Evolutionary conservation across 768 basidiomycete species (phyloP).

Genomic region (Boletus vermiculosoides): DNA sequence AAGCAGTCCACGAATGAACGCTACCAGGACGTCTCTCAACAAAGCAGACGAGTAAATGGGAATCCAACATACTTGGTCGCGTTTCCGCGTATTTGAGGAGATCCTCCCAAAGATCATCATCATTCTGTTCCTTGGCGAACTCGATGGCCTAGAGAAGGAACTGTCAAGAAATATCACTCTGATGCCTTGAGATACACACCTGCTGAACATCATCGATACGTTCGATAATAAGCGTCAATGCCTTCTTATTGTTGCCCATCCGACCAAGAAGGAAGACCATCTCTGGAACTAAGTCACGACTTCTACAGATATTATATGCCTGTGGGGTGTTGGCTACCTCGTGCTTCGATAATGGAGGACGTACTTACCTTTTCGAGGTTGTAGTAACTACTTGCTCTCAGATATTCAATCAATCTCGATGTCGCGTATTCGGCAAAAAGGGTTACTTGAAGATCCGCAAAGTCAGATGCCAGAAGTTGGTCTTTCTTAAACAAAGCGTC

Average conservation of each 20-base stretch:
- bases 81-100: constrained; percentile 92
- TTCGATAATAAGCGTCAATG: constrained; percentile 92
- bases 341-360: not conserved
- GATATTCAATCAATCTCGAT: constrained; percentile 79
- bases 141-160: constrained; percentile 74
- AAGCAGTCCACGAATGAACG: constrained; percentile 90
- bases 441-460: constrained; percentile 86
- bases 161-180: not conserved
- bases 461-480: constrained; percentile 71
- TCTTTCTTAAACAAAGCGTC: constrained; percentile 89
- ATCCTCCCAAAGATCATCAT: constrained; percentile 98
- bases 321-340: constrained; percentile 28
- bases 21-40: constrained; percentile 36
- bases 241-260: constrained; percentile 98
- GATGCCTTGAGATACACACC: constrained; percentile 40
- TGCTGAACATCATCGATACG: constrained; percentile 88
- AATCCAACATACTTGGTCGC: constrained; percentile 61
- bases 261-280: constrained; percentile 97
- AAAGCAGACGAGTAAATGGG: not conserved
- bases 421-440: constrained; percentile 90
- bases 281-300: constrained; percentile 85
- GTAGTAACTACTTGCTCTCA: constrained; percentile 89
- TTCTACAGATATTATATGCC: constrained; percentile 86
- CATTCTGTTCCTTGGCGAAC: constrained; percentile 95
- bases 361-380: constrained; percentile 72